Evolutionary conservation across 306 rosid species (phyloP), one percentile per base, ranked within the genome.

Genomic region (Rosa rugosa): DNA sequence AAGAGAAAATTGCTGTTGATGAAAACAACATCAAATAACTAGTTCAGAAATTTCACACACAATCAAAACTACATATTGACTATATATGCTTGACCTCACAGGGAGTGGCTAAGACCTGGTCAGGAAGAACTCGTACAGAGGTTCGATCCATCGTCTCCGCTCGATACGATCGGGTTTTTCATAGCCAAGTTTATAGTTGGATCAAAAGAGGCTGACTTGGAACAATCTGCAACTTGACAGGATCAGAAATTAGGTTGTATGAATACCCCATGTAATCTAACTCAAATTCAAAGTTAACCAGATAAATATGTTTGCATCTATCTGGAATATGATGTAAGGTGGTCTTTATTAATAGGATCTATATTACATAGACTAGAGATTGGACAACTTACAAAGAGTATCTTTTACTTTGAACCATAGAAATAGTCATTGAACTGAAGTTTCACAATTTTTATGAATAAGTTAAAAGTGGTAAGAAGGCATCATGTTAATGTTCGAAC

Each of bases 121-220:
- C 98, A 95, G 83, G 99, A 92, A 89, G 86, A 88, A 80, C 97
- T 92, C 38, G 99, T 94, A 84, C 99, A 92, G 81, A 92, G 99
- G 86, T 95, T 95, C 54, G 98, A 95, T 87, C 99, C 99, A 22
- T 95, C 94, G 2, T 83, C 91, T 6, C 77, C 89, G 5, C 91
- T 91, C 4, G 97, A 95, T 73, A 92, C 99, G 5, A 95, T 92
- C 36, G 99, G 98, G 16, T 92, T 95, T 85, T 95, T 95, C 92
- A 88, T 95, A 63, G 97, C 98, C 40, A 95, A 95, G 80, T 95
- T 95, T 74, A 36, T 27, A 42, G 97, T 95, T 31, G 97, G 97
- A 82, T 73, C 88, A 14, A 88, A 88, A 79, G 92, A 88, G n/a
- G 64, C 65, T 27, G 84, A 82, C 38, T 40, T 57, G 11, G 53